Evolutionary conservation across 345 rosid genomes (phyloP), one percentile per base, ranked within the genome.

Genomic region (Erodium maritimum): DNA sequence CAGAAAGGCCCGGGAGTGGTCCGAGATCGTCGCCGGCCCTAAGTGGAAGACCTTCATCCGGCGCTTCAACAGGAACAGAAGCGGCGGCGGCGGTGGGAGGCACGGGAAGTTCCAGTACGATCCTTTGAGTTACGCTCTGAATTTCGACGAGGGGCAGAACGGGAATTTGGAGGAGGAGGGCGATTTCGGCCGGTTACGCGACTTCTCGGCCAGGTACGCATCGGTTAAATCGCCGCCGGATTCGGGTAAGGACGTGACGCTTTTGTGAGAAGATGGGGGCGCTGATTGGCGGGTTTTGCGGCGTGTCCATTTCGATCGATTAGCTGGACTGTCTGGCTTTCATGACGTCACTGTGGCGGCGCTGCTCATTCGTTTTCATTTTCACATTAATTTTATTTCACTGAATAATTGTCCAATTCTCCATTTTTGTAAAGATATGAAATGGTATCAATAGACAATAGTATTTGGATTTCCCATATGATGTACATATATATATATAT

Each of bases 11-110:
- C 83, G 97, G 6, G 95, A 87, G 76, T 89, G 95, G 97, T 89
- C 99, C 0, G 97, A 89, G 75, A 71, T 93, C 82, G 84, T 78
- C 6, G 99, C 96, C n/a, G 97, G 99, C 0, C 99, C 99, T 11
- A 77, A 69, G 61, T 93, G 97, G 99, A 93, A 93, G 71, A 93
- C 96, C 19, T 93, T 93, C 74, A 87, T 93, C 18, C 69, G 99
- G 58, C 64, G 96, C 51, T 89, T 93, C 64, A 93, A 87, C 64
- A 73, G 95, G 64, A 84, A 59, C 48, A 42, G 48, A 42, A 4
- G 60, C 18, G 63, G 42, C 33, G 67, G 67, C 5, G 25, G 53
- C 4, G 59, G 67, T 12, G 54, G 72, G 25, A 67, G 80, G 29
- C 78, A 75, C 22, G 95, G 87, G 52, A 71, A 73, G 57, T 85